Base-by-base conservation (phyloP, 176 grass and related monocot species). In the Lolium multiflorum region DNA sequence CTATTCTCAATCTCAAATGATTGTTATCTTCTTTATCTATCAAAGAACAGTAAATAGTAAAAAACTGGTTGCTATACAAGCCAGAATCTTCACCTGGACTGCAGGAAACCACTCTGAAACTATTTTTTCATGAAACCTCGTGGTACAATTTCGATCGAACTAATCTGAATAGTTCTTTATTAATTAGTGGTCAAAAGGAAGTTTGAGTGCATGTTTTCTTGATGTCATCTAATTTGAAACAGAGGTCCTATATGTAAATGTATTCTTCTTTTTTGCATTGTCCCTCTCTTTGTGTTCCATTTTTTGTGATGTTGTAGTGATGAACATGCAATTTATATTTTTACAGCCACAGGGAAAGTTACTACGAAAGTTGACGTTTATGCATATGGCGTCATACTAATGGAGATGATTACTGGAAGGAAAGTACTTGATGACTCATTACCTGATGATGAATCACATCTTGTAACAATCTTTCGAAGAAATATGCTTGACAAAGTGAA, bases 361-460 rank as follows among this genome's bases (percentile, higher is more conserved):
- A 96, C 93, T 17, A 96, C 94, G 38, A 98, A 98, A 81, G 92
- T 94, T 18, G 97, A 98, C 79, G 92, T 98, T 17, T 98, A 98
- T 89, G 97, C 97, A 79, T 98, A 91, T 24, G 97, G 93, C 47
- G 93, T 98, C 44, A 94, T 98, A 92, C 84, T 98, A 70, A 98
- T 98, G 97, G 97, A 98, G 84, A 59, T 98, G 66, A 96, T 98
- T 48, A 81, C 93, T 28, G 94, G 88, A 85, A 87, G 94, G 31
- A 98, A 92, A 89, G 97, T 98, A 76, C 93, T 98, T 3, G 97
- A 98, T 59, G 90, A 98, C 68, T 91, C 93, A 0, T 89, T 96
- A 83, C 91, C 97, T 22, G 90, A 94, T 65, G 92, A 94, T 4
- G 97, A 96, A 74, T 84, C 88, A 59, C 90, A 96, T 91, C 88